Percentiles rank a stretch among this genome's conserved stretches.
Conservation (phyloP, 345 rosid genomes). For the Iberis pinnata region DNA sequence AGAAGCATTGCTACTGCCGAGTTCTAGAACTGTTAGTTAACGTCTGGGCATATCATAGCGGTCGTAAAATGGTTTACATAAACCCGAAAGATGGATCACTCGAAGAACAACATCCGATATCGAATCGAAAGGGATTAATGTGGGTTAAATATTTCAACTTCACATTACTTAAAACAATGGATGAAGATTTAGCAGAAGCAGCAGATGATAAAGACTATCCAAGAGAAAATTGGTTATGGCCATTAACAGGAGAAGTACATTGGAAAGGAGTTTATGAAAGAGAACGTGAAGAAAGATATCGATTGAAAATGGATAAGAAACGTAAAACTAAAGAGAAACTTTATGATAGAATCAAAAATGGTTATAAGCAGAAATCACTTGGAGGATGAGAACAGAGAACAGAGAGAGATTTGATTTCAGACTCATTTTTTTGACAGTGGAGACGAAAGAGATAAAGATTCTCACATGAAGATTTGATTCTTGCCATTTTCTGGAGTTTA, state of each 20-base stretch:
- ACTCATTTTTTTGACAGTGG: slow-evolving; percentile 16
- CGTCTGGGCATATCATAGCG: slow-evolving; percentile 95
- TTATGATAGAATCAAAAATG: slow-evolving; percentile 51
- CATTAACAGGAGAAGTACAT: slow-evolving; percentile 84
- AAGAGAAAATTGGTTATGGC: slow-evolving; percentile 83
- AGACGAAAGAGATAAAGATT: slow-evolving; percentile 8
- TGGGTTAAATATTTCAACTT: slow-evolving; percentile 80
- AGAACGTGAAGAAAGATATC: slow-evolving; percentile 86
- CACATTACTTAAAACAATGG: slow-evolving; percentile 79
- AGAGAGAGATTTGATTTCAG: background rate
- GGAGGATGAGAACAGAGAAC: slow-evolving; percentile 31
- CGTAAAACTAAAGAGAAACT: slow-evolving; percentile 72
- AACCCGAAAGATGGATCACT: slow-evolving; percentile 63
- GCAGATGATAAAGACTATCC: slow-evolving; percentile 84
- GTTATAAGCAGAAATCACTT: slow-evolving; percentile 75
- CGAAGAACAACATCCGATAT: slow-evolving; percentile 69
- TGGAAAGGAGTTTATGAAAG: slow-evolving; percentile 96
- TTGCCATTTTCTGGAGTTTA: slow-evolving; percentile 21
- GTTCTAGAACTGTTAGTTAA: slow-evolving; percentile 74
- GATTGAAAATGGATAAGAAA: slow-evolving; percentile 93
- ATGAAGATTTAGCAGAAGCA: slow-evolving; percentile 97
- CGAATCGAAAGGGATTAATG: slow-evolving; percentile 51
- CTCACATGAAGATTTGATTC: slow-evolving; percentile 13
- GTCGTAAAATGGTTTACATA: slow-evolving; percentile 78
- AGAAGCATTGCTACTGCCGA: slow-evolving; percentile 85